Evolutionary conservation across 1,284 basidiomycete species (phyloP).

Genomic region (Malassezia yamatoensis): DNA sequence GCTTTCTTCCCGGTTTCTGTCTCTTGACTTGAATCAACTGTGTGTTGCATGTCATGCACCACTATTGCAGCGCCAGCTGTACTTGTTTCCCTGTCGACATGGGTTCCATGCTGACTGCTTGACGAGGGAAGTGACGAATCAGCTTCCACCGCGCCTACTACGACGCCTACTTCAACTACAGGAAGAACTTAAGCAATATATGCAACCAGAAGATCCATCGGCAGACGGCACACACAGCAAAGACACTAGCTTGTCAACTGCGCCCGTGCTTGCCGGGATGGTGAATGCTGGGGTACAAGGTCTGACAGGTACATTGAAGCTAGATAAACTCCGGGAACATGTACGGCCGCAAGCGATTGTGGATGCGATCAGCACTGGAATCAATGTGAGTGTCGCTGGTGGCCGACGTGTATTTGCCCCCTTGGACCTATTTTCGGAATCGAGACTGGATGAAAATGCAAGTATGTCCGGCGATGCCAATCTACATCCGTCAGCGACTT

Average conservation of each 20-base stretch:
- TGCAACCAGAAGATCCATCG: background rate
- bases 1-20: slow-evolving; percentile 81
- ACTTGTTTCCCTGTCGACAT: slow-evolving; percentile 95
- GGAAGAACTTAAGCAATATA: slow-evolving; percentile 14
- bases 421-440: slow-evolving; percentile 27
- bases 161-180: slow-evolving; percentile 40
- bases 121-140: slow-evolving; percentile 39
- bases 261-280: too few species aligned
- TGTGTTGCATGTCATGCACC: slow-evolving; percentile 70
- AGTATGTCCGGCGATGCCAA: background rate
- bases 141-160: slow-evolving; percentile 33
- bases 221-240: slow-evolving; percentile 1
- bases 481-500: background rate
- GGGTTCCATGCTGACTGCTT: slow-evolving; percentile 53
- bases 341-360: slow-evolving; percentile 42
- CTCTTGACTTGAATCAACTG: slow-evolving; percentile 74
- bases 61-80: slow-evolving; percentile 80
- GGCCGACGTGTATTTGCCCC: slow-evolving; percentile 32
- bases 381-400: slow-evolving; percentile 34
- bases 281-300: slow-evolving; percentile 10
- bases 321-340: slow-evolving; percentile 40
- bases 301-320: slow-evolving; percentile 8
- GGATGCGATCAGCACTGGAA: slow-evolving; percentile 37
- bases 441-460: background rate
- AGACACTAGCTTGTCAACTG: slow-evolving; percentile 30